Evolutionary conservation across 352 stramenopile genomes (phyloP).

Genomic region (Phytophthora tubulina): DNA sequence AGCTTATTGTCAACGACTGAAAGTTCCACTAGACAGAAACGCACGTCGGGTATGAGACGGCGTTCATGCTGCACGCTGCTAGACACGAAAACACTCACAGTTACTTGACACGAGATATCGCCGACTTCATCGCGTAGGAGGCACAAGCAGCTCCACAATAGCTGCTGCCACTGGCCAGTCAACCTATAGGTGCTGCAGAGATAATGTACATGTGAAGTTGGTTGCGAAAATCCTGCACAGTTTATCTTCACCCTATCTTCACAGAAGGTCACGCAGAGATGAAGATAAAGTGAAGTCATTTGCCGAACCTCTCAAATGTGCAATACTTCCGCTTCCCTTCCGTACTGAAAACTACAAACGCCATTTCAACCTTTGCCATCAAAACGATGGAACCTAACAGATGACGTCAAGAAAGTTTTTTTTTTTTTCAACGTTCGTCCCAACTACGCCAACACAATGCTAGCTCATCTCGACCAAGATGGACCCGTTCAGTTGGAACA

Average conservation of each 20-base stretch:
- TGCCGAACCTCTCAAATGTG: background rate
- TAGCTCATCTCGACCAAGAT: no score
- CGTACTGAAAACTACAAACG: no score
- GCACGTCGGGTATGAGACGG: background rate
- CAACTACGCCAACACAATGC: no score
- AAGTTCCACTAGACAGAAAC: background rate
- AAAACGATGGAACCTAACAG: no score
- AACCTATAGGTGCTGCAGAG: no score
- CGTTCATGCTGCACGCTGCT: background rate
- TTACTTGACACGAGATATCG: background rate
- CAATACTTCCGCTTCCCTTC: no score
- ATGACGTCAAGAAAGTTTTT: no score
- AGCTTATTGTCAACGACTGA: no score
- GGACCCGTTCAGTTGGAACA: no score
- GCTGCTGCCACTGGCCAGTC: background rate
- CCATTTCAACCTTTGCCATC: no score
- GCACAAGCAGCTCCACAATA: background rate
- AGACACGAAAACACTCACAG: background rate
- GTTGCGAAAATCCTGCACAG: background rate
- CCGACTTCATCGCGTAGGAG: background rate
- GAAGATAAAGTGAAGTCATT: no score
- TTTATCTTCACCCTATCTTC: background rate
- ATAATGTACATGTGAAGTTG: background rate
- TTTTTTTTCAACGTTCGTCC: no score
- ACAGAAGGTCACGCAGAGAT: background rate